Percentiles rank a stretch among this genome's conserved stretches.
Evolutionary conservation across 2,329 filamentous ascomycete species (phyloP).

Genomic region (Bipolaris sorokiniana): DNA sequence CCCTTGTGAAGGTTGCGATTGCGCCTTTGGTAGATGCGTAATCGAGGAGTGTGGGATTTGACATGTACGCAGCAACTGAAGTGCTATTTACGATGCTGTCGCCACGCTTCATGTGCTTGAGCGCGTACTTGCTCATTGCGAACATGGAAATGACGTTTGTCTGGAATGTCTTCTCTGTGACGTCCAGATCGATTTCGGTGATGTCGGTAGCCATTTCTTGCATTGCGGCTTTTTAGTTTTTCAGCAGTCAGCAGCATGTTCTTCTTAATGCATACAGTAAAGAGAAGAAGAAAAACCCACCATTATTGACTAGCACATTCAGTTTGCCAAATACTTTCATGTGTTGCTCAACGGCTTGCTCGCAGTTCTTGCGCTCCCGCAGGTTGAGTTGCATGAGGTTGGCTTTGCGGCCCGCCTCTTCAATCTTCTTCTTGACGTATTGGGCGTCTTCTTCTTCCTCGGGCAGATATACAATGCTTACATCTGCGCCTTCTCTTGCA

Average conservation of each 20-base stretch:
- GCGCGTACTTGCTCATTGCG: conserved; percentile 74
- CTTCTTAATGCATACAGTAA: neutral
- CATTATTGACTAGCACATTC: conserved; percentile 59
- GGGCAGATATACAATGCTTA: conserved; percentile 72
- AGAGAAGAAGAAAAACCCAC: conserved; percentile 4
- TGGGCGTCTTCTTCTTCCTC: conserved; percentile 77
- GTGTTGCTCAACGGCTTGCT: conserved; percentile 69
- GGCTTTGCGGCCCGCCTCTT: conserved; percentile 66
- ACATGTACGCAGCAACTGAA: conserved; percentile 79
- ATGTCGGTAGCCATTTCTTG: conserved; percentile 62
- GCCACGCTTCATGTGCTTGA: conserved; percentile 73
- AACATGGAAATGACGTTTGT: conserved; percentile 81
- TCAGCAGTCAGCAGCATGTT: too few relatives aligned
- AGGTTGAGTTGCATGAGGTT: conserved; percentile 59
- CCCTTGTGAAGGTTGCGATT: conserved; percentile 77
- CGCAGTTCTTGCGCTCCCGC: conserved; percentile 68
- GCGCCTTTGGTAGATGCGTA: conserved; percentile 79
- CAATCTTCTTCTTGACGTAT: conserved; percentile 71
- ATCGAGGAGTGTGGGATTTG: conserved; percentile 75
- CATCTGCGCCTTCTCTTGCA: conserved; percentile 77
- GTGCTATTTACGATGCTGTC: conserved; percentile 80
- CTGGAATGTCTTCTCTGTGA: conserved; percentile 65
- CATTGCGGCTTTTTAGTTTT: conserved; percentile 53
- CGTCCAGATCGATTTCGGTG: conserved; percentile 60
- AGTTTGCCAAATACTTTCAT: conserved; percentile 68